phyloP scores from a whole-genome alignment of 495 filamentous ascomycete genomes.

The Hypoxylon lenormandii region DNA sequence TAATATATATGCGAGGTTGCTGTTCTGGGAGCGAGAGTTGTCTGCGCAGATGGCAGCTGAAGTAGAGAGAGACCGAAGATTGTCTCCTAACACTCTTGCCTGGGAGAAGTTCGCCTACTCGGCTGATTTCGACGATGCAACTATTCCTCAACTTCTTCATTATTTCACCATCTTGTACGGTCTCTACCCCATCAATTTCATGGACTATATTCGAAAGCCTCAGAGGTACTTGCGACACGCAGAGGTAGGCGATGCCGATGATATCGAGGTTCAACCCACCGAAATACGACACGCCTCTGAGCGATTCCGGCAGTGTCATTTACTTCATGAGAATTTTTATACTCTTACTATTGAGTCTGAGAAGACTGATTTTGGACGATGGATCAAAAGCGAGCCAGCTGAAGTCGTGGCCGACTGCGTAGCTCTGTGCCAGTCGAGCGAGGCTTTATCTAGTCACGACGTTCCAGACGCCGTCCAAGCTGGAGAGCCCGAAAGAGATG shows the following conservation, averaged over 20 bases:
- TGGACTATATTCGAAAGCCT: constrained; percentile 80
- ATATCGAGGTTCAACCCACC: constrained; percentile 76
- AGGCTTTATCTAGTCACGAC: constrained; percentile 20
- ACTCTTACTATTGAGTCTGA: constrained; percentile 76
- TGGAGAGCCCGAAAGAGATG: constrained; percentile 20
- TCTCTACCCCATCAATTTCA: constrained; percentile 81
- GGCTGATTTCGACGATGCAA: constrained; percentile 67
- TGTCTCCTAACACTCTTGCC: constrained; percentile 32
- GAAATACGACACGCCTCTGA: constrained; percentile 77
- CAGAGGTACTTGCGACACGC: constrained; percentile 74
- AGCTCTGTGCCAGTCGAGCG: constrained; percentile 57
- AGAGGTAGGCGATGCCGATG: constrained; percentile 70
- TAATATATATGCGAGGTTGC: constrained; percentile 76
- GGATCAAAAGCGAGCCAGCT: constrained; percentile 76
- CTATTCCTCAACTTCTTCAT: constrained; percentile 76
- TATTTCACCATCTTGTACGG: constrained; percentile 85
- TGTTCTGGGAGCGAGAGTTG: constrained; percentile 76
- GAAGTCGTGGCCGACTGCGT: constrained; percentile 78
- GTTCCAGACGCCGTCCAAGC: constrained; percentile 13
- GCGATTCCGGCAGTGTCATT: constrained; percentile 72
- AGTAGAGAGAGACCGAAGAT: constrained; percentile 47
- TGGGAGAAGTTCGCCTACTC: constrained; percentile 73
- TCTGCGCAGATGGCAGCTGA: constrained; percentile 52
- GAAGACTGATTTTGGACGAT: constrained; percentile 74
- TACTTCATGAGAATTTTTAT: constrained; percentile 80